Evolutionary conservation across 2,329 filamentous ascomycete genomes (phyloP).

Genomic region (Plenodomus biglobosus): DNA sequence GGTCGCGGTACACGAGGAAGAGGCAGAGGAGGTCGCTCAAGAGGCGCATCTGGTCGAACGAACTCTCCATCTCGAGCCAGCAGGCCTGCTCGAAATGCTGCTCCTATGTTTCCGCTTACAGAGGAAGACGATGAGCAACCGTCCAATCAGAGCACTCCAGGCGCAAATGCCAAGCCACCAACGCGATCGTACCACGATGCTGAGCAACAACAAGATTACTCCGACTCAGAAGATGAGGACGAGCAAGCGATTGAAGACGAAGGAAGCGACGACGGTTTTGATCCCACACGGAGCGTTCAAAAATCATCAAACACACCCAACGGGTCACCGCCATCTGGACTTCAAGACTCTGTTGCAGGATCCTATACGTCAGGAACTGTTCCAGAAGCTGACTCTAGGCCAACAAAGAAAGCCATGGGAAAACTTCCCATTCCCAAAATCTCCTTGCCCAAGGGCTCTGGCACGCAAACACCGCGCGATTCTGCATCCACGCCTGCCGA

Average conservation of each 20-base stretch:
- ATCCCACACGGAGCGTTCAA: constrained; percentile 14
- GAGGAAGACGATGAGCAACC: constrained; percentile 40
- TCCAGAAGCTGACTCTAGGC: constrained; percentile 11
- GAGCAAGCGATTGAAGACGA: constrained; percentile 17
- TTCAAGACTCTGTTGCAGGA: constrained; percentile 13
- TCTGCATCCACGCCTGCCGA: constrained; percentile 29
- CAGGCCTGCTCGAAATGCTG: constrained; percentile 37
- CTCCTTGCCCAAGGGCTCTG: constrained; percentile 21
- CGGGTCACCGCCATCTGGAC: constrained; percentile 23
- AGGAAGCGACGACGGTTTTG: constrained; percentile 19
- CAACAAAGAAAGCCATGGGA: constrained; percentile 6
- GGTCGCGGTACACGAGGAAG: constrained; percentile 32
- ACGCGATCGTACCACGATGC: constrained; percentile 24
- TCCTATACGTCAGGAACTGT: constrained; percentile 7
- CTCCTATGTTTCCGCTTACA: constrained; percentile 36
- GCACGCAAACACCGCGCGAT: constrained; percentile 31
- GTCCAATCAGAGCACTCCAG: constrained; percentile 40
- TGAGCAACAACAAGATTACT: constrained; percentile 5
- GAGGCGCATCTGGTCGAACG: constrained; percentile 23
- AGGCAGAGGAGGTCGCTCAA: constrained; percentile 34
- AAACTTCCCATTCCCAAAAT: constrained; percentile 24
- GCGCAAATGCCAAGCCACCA: constrained; percentile 32
- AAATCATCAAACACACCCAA: constrained; percentile 14
- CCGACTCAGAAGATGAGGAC: constrained; percentile 21
- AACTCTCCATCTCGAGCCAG: constrained; percentile 30